Percentiles rank a stretch among this genome's conserved stretches.
phyloP scores from a whole-genome alignment of 1,284 basidiomycete genomes.

The Ceratobasidium sp. region DNA sequence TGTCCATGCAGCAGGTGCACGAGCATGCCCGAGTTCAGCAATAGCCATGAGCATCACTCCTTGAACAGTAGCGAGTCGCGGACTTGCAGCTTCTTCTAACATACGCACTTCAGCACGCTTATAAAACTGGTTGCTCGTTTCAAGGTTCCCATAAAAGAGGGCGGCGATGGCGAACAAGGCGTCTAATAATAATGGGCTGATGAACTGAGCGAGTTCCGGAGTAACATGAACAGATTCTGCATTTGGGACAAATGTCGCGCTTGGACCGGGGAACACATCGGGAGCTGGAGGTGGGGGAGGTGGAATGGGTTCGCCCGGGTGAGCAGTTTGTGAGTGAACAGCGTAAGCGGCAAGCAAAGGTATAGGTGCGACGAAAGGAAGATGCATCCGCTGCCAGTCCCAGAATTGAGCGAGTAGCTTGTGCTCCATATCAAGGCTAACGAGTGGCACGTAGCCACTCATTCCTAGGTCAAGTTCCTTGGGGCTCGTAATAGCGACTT shows the following conservation, averaged over 20 bases:
- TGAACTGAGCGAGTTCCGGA: background rate
- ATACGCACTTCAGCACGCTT: background rate
- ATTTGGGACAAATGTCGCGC: background rate
- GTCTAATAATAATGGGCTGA: conserved; percentile 9
- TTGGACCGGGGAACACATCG: background rate
- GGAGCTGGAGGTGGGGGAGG: conserved; percentile 8
- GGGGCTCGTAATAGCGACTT: background rate
- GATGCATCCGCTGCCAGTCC: conserved; percentile 19
- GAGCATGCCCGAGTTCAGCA: conserved; percentile 1
- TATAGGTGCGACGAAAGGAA: background rate
- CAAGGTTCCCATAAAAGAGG: background rate
- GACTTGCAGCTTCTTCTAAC: background rate
- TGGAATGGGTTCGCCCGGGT: conserved; percentile 5
- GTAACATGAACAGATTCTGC: background rate
- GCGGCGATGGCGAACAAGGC: background rate
- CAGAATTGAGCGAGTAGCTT: conserved; percentile 8
- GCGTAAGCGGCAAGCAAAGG: conserved; percentile 14
- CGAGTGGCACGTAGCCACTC: background rate
- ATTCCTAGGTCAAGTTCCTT: conserved; percentile 10
- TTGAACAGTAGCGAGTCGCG: conserved; percentile 5
- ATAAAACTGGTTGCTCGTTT: background rate
- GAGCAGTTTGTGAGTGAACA: background rate
- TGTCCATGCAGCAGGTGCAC: conserved; percentile 4
- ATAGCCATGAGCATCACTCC: background rate
- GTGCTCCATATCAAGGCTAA: background rate